These are phyloP conservation scores for Metschnikowia amazonensis DNA, from an alignment of 805 yeast genomes.

Conservation along the genomic window DNA sequence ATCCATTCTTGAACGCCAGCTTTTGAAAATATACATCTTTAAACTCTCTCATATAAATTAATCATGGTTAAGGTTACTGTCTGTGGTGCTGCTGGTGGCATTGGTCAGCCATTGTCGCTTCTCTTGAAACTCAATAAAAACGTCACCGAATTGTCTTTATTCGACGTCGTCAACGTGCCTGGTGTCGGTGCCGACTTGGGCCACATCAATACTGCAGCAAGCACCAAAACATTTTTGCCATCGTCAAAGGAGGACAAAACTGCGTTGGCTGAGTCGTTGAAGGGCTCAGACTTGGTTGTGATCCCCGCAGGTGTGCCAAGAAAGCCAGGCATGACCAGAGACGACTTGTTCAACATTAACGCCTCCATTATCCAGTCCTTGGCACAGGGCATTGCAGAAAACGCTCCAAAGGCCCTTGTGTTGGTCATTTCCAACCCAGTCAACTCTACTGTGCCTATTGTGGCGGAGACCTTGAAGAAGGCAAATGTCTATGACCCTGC, in stretches of 20 bases:
- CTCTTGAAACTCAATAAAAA: conserved; percentile 67
- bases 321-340: conserved; percentile 94
- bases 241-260: conserved; percentile 46
- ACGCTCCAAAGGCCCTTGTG: conserved; percentile 71
- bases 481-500: conserved; percentile 65
- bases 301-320: conserved; percentile 90
- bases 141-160: conserved; percentile 65
- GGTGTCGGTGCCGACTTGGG: conserved; percentile 89
- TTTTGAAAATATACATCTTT: neutral
- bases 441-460: conserved; percentile 88
- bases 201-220: conserved; percentile 70
- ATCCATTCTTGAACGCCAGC: neutral
- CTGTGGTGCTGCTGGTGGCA: conserved; percentile 91
- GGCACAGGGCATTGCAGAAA: conserved; percentile 69
- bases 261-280: conserved; percentile 43
- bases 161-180: conserved; percentile 78
- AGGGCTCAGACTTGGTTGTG: conserved; percentile 46
- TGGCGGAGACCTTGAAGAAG: conserved; percentile 71
- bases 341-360: conserved; percentile 79
- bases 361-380: conserved; percentile 75
- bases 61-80: conserved; percentile 69
- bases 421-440: conserved; percentile 90
- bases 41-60: neutral
- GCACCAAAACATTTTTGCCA: conserved; percentile 59
- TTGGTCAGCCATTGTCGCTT: conserved; percentile 88